Conservation (phyloP, 495 filamentous ascomycete species). For the Penicillium pancosmium region DNA sequence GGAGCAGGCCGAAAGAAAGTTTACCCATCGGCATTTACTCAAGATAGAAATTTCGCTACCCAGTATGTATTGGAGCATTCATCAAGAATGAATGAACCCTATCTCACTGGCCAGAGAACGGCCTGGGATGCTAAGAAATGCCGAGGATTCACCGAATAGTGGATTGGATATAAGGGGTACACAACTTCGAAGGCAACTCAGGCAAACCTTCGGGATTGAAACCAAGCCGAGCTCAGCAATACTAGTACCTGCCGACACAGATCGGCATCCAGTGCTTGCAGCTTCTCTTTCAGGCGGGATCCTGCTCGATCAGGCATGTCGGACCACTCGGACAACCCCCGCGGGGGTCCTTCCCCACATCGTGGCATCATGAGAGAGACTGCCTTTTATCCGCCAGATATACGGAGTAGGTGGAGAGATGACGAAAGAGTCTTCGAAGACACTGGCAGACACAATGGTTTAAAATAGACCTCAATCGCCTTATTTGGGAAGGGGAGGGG, state of each 20-base stretch:
- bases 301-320: conserved; percentile 4
- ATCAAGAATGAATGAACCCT: too few species aligned
- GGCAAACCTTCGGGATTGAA: too few species aligned
- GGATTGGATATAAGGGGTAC: too few species aligned
- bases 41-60: too few species aligned
- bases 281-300: neutral
- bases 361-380: conserved; percentile 1
- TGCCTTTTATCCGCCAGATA: neutral
- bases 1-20: too few species aligned
- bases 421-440: neutral
- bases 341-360: conserved; percentile 3
- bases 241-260: neutral
- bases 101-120: too few species aligned
- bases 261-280: conserved; percentile 12
- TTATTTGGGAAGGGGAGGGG: neutral
- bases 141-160: too few species aligned
- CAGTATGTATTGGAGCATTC: too few species aligned
- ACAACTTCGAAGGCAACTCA: too few species aligned
- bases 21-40: too few species aligned
- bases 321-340: conserved; percentile 9
- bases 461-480: neutral
- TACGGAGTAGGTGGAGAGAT: neutral
- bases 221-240: neutral
- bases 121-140: too few species aligned
- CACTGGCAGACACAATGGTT: neutral